Evolutionary conservation across 2,329 filamentous ascomycete species (phyloP).

Genomic region (Dactylellina cionopaga): DNA sequence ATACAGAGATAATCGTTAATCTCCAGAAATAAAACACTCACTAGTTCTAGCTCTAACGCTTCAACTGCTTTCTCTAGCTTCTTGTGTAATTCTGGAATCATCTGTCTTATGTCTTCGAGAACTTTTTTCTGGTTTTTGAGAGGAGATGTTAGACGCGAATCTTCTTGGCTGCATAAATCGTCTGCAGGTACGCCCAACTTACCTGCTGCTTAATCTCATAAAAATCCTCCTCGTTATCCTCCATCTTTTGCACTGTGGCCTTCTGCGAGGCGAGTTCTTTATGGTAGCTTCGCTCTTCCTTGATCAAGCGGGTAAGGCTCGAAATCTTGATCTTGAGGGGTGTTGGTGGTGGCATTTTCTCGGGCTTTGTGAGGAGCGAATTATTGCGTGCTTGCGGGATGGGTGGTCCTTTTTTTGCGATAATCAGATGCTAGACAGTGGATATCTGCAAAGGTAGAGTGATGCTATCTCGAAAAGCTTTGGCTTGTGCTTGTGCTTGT

Average conservation of each 20-base stretch:
- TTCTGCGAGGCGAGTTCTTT: constrained; percentile 82
- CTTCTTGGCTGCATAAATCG: too few relatives aligned
- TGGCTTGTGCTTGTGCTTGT: neutral
- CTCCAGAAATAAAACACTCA: constrained; percentile 64
- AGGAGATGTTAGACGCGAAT: neutral
- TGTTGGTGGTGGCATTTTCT: constrained; percentile 77
- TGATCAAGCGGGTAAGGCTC: constrained; percentile 83
- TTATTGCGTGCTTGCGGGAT: neutral
- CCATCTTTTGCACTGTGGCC: constrained; percentile 74
- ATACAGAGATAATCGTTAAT: neutral
- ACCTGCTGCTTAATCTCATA: constrained; percentile 93
- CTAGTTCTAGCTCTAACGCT: constrained; percentile 80
- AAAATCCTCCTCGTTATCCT: constrained; percentile 67
- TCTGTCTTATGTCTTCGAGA: constrained; percentile 84
- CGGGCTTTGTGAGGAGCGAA: neutral
- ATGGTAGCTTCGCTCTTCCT: constrained; percentile 91
- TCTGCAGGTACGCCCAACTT: constrained; percentile 68
- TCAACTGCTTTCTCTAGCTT: constrained; percentile 77
- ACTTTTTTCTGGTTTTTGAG: constrained; percentile 79
- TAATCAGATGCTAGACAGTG: neutral
- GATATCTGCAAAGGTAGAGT: neutral
- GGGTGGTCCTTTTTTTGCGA: neutral
- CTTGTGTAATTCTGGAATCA: constrained; percentile 77
- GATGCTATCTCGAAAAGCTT: too few relatives aligned
- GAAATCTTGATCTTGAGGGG: constrained; percentile 81